Percentiles rank a stretch among this genome's conserved stretches.
phyloP scores from a whole-genome alignment of 495 filamentous ascomycete genomes.

The Penicillium odoratum region DNA sequence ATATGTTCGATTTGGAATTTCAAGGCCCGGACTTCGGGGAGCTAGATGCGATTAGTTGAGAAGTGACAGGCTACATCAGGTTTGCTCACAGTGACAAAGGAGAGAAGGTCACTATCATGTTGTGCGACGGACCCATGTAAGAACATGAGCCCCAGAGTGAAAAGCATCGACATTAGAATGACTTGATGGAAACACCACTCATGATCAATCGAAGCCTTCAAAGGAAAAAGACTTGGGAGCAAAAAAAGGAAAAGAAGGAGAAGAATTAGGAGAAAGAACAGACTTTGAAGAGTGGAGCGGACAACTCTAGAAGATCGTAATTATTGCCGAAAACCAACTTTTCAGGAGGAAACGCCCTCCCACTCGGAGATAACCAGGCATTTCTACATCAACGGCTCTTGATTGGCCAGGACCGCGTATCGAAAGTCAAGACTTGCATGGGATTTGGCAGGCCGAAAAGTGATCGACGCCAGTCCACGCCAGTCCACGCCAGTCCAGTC shows the following conservation, averaged over 20 bases:
- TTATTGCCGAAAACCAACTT: constrained; percentile 1
- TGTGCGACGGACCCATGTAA: constrained; percentile 5
- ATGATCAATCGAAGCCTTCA: background rate
- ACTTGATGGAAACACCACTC: constrained; percentile 1
- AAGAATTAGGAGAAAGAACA: background rate
- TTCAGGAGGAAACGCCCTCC: background rate
- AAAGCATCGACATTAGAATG: background rate
- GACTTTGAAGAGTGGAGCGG: background rate
- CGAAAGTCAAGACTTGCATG: background rate
- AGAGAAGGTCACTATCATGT: constrained; percentile 1
- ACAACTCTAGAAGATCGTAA: background rate
- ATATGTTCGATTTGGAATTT: constrained; percentile 31
- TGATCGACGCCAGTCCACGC: background rate
- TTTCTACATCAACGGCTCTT: background rate
- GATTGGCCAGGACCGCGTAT: constrained; percentile 6
- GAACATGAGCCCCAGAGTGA: background rate
- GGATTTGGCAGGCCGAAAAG: background rate
- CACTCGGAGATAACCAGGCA: constrained; percentile 3
- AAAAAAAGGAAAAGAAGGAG: constrained; percentile 3
- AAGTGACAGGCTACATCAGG: background rate
- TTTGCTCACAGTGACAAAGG: constrained; percentile 13
- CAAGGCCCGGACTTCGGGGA: constrained; percentile 27
- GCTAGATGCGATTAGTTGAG: constrained; percentile 9
- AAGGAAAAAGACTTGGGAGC: background rate
- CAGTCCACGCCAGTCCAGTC: background rate